Conservation (phyloP, 164 flowering plant species). For the Piper betle region DNA sequence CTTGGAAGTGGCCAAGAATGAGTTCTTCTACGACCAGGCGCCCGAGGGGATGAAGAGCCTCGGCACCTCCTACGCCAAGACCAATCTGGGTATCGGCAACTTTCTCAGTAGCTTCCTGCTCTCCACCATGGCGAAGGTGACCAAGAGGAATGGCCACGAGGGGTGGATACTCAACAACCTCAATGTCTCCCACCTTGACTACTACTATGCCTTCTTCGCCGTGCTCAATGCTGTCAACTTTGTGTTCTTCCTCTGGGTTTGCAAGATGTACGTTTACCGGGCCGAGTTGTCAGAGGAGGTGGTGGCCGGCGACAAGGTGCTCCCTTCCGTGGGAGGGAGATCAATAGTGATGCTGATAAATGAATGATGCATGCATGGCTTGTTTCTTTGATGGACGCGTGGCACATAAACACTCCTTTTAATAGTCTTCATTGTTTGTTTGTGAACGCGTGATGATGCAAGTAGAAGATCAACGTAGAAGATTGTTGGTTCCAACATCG, state of each 20-base stretch:
- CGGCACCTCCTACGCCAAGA: slow-evolving; percentile 14
- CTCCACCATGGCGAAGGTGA: slow-evolving; percentile 6
- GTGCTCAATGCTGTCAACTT: slow-evolving; percentile 38
- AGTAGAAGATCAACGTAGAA: too few relatives aligned
- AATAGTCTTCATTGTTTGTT: too few relatives aligned
- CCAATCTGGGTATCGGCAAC: slow-evolving; percentile 15
- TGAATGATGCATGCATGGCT: too few relatives aligned
- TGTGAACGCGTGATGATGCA: too few relatives aligned
- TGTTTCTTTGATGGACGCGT: too few relatives aligned
- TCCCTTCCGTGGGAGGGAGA: too few relatives aligned
- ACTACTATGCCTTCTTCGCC: slow-evolving; percentile 31
- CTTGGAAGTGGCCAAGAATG: slow-evolving; percentile 14
- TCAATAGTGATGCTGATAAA: too few relatives aligned
- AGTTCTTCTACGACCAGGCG: slow-evolving; percentile 23
- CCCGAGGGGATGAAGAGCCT: slow-evolving; percentile 20
- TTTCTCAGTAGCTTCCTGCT: slow-evolving; percentile 18
- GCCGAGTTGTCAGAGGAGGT: slow-evolving; percentile 27
- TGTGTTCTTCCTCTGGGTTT: slow-evolving; percentile 32
- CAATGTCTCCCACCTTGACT: slow-evolving; percentile 22
- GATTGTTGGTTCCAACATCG: too few relatives aligned
- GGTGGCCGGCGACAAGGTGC: slow-evolving; percentile 1
- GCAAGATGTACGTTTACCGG: slow-evolving; percentile 36
- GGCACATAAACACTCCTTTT: too few relatives aligned
- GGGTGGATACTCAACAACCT: slow-evolving; percentile 18
- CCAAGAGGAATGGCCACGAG: slow-evolving; percentile 8